Base-by-base conservation (phyloP, 2,329 filamentous ascomycete genomes). In the Ramularia endophylla region DNA sequence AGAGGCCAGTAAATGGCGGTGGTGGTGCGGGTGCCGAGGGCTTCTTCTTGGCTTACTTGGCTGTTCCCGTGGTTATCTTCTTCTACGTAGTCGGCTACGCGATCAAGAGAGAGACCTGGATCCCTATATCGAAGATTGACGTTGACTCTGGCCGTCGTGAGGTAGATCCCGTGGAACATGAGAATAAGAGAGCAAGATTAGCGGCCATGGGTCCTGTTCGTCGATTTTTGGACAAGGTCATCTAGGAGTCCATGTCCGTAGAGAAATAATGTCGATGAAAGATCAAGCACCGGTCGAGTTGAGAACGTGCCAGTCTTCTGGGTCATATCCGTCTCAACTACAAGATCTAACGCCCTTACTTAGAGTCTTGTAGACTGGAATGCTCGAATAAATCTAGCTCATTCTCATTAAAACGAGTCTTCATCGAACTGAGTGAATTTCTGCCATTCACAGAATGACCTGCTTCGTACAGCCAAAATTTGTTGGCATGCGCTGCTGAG, bases 81-180 rank as follows among this genome's bases (percentile, higher is more conserved):
- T 80, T 80, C 61, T 80, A 74, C 71, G 35, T 67, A 32, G 40
- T 53, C 25, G 57, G 80, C 5, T 83, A 74, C 57, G 11, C 77
- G 47, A 85, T 80, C 81, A 85, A 85, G 71, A 68, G 76, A 30
- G 61, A 68, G 17, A 73, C 74, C 13, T 84, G 77, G 76, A 67
- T 81, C 40, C 70, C 60, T 17, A 60, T 76, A 2, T 63, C 69
- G 19, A 65, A 84, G 51, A 83, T 86, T 43, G 81, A 85, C 52
- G 72, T 85, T 40, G 80, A 85, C 56, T 73, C 71, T 19, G 81
- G 80, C 47, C 74, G 80, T 28, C 72, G 80, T 44, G 73, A 78
- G 61, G 70, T 82, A 37, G 74, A 85, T 58, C 83, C 77, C 77
- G 78, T 81, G 8, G 65, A 66, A 29, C 80, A 82, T 63, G 74